phyloP scores from a whole-genome alignment of 2,329 filamentous ascomycete species.

The Colletotrichum simmondsii region DNA sequence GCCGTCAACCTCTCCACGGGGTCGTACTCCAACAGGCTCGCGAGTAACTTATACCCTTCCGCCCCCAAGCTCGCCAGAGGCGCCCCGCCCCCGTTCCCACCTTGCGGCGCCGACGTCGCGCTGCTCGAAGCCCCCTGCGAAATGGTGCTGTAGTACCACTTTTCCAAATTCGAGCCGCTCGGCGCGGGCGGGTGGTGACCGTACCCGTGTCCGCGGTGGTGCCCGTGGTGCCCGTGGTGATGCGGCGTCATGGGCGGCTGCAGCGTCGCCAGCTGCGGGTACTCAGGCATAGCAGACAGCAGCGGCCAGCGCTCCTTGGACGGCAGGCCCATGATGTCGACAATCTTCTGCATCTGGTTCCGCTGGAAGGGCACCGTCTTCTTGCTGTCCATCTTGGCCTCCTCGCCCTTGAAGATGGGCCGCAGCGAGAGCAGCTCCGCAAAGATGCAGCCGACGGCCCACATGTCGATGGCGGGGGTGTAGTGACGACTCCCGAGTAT shows the following conservation, averaged over 20 bases:
- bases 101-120: conserved; percentile 53
- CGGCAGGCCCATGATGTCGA: conserved; percentile 93
- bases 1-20: conserved; percentile 89
- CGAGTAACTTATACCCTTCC: conserved; percentile 85
- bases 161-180: conserved; percentile 71
- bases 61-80: conserved; percentile 71
- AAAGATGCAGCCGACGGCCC: conserved; percentile 98
- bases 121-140: conserved; percentile 65
- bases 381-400: conserved; percentile 98
- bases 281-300: conserved; percentile 88
- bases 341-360: conserved; percentile 99
- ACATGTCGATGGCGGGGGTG: conserved; percentile 95
- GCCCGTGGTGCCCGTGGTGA: conserved; percentile 52
- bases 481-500: conserved; percentile 95
- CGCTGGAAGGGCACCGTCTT: conserved; percentile 97
- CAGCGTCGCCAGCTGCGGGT: conserved; percentile 72
- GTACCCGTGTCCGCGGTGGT: conserved; percentile 47
- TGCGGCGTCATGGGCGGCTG: conserved; percentile 60
- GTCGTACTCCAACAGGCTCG: conserved; percentile 90
- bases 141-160: conserved; percentile 81
- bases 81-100: conserved; percentile 39
- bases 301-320: conserved; percentile 91
- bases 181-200: conserved; percentile 38
- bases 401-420: conserved; percentile 98
- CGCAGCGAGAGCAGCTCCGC: conserved; percentile 90